Percentiles rank a stretch among this genome's conserved stretches.
These are phyloP conservation scores for Blepharisma stoltei DNA, from an alignment of 73 alveolate genomes.

Conservation along the genomic window DNA sequence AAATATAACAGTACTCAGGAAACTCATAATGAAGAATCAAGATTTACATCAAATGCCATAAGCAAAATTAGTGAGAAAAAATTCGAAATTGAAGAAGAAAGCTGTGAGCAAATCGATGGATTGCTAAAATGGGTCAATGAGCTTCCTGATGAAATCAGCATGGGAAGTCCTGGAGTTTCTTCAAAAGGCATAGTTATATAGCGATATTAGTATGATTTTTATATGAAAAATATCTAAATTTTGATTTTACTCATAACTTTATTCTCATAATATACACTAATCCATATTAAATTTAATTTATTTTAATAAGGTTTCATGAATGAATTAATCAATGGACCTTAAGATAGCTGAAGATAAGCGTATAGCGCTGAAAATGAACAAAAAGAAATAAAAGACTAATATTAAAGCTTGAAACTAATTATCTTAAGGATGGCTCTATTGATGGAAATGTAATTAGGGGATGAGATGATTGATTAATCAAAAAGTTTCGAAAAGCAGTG, in stretches of 20 bases:
- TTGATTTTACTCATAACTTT: too few relatives aligned
- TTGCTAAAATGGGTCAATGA: slow-evolving; percentile 23
- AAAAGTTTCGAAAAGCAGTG: neutral
- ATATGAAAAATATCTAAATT: too few relatives aligned
- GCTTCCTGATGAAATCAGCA: slow-evolving; percentile 21
- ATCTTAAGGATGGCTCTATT: slow-evolving; percentile 11
- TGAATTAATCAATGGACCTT: neutral
- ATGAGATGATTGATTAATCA: neutral
- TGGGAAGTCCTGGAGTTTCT: too few relatives aligned
- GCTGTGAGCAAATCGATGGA: slow-evolving; percentile 14
- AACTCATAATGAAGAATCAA: neutral
- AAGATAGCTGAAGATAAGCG: neutral
- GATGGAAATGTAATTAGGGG: neutral
- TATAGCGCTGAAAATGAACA: slow-evolving; percentile 13
- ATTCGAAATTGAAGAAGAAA: slow-evolving; percentile 5
- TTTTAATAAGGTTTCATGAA: too few relatives aligned
- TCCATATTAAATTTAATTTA: too few relatives aligned
- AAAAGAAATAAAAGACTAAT: slow-evolving; percentile 3
- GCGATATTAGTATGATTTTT: too few relatives aligned
- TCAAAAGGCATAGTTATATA: too few relatives aligned
- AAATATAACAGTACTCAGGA: neutral
- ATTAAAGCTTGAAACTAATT: slow-evolving; percentile 19
- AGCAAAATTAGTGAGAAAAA: neutral
- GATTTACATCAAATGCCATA: neutral
- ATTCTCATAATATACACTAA: too few relatives aligned